Conservation (phyloP, 768 basidiomycete genomes). For the Suillus americanus region DNA sequence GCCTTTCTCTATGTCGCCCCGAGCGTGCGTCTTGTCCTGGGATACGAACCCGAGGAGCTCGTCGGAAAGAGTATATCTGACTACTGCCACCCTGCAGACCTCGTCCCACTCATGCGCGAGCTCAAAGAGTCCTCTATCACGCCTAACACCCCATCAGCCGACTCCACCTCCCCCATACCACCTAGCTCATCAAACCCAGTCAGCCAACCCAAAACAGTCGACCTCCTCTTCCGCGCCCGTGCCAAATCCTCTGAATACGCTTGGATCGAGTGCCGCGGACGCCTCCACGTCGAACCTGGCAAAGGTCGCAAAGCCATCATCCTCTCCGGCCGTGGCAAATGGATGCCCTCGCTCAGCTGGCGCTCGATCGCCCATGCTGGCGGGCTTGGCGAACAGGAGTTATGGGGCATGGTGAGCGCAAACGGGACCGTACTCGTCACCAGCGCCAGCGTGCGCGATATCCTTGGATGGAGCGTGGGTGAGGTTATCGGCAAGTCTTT, state of each 20-base stretch:
- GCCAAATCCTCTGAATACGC: constrained; percentile 63
- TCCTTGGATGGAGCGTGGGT: constrained; percentile 61
- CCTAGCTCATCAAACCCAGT: constrained; percentile 1
- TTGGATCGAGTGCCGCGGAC: constrained; percentile 91
- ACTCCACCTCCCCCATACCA: constrained; percentile 2
- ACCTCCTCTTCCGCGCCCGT: constrained; percentile 82
- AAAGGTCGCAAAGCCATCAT: constrained; percentile 95
- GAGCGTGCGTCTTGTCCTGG: constrained; percentile 71
- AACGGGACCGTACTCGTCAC: constrained; percentile 51
- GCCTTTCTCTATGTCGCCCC: constrained; percentile 91
- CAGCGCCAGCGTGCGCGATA: constrained; percentile 51
- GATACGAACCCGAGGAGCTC: constrained; percentile 85
- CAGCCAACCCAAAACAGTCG: constrained; percentile 56
- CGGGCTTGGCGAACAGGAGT: constrained; percentile 42
- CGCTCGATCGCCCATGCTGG: constrained; percentile 50
- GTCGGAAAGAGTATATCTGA: constrained; percentile 76
- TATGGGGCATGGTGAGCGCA: constrained; percentile 55
- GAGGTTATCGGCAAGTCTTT: constrained; percentile 54
- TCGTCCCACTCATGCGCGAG: constrained; percentile 89
- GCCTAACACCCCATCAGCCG: constrained; percentile 7
- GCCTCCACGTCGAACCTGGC: constrained; percentile 87
- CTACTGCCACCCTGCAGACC: constrained; percentile 85
- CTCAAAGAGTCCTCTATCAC: constrained; percentile 67
- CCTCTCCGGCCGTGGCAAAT: constrained; percentile 74
- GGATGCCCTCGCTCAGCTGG: constrained; percentile 68